Evolutionary conservation across 306 rosid species (phyloP), one percentile per base, ranked within the genome.

Genomic region (Mucuna pruriens): DNA sequence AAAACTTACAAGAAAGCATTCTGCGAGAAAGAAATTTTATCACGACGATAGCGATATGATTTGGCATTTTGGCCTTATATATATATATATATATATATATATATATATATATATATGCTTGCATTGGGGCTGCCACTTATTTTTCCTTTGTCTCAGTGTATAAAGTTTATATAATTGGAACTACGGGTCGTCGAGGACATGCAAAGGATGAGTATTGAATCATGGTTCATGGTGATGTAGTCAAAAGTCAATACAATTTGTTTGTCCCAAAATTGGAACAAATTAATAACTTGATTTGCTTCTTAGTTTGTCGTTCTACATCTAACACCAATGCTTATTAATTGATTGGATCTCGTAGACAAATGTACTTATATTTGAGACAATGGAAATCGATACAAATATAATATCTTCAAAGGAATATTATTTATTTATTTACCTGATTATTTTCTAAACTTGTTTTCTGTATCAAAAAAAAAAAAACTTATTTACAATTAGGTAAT

Each of bases 1-100:
- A 65, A 42, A 82, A 23, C 77, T 72, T 44, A n/a, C 81, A 75
- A 82, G 74, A 22, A 70, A 34, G 39, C 58, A 58, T 60, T 7
- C 20, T 3, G 7, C 3, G 33, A 7, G 20, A 69, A 45, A 16
- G 38, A n/a, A 36, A 38, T 20, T 34, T 19, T 5, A 51, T 16
- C 2, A 40, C 36, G 23, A 26, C 11, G 75, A 36, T 31, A 25
- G 55, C 1, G 26, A 15, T 16, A 31, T 63, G 68, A 19, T 75
- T 39, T n/a, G n/a, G n/a, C n/a, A n/a, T n/a, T n/a, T n/a, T n/a
- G n/a, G n/a, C n/a, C n/a, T n/a, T n/a, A n/a, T n/a, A n/a, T n/a
- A n/a, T n/a, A n/a, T n/a, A n/a, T n/a, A n/a, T n/a, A n/a, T n/a
- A n/a, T n/a, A n/a, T n/a, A n/a, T n/a, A n/a, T n/a, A n/a, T n/a